Percentiles rank a stretch among this genome's conserved stretches.
Conservation (phyloP, 2,329 filamentous ascomycete species). For the Pyricularia grisea region DNA sequence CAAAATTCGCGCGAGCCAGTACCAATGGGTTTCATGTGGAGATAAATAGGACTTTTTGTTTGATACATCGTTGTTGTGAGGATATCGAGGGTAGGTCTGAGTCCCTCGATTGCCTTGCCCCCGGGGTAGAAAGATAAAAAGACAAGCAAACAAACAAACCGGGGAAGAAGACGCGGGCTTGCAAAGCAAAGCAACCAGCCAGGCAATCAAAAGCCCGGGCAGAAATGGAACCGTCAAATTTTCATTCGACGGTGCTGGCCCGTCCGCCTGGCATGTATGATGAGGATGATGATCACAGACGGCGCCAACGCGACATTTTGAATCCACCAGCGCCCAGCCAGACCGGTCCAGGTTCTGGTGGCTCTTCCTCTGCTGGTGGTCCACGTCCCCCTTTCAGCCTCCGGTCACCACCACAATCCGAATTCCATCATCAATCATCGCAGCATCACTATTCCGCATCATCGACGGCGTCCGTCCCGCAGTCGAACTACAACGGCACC, state of each 20-base stretch:
- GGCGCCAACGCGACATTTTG: slow-evolving; percentile 36
- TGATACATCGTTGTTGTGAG: not conserved
- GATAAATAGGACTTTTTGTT: not conserved
- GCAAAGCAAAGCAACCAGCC: slow-evolving; percentile 1
- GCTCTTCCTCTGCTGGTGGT: slow-evolving; percentile 3
- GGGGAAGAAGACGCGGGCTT: not conserved
- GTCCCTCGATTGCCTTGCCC: not conserved
- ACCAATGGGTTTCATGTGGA: not conserved
- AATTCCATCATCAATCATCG: slow-evolving; percentile 20
- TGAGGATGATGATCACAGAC: slow-evolving; percentile 25
- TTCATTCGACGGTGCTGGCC: slow-evolving; percentile 40
- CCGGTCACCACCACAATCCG: slow-evolving; percentile 37
- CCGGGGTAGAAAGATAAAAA: not conserved
- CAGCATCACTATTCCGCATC: slow-evolving; percentile 18
- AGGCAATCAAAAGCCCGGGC: slow-evolving; percentile 2
- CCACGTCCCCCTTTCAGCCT: slow-evolving; percentile 34
- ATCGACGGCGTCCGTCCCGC: slow-evolving; percentile 15
- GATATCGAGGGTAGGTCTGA: not conserved
- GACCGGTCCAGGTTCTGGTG: slow-evolving; percentile 2
- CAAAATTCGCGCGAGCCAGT: not conserved
- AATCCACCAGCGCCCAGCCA: slow-evolving; percentile 19
- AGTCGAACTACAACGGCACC: slow-evolving; percentile 20
- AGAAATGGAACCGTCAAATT: slow-evolving; percentile 35
- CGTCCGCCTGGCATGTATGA: slow-evolving; percentile 28
- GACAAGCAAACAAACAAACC: not conserved